Conservation (phyloP, 225 moss, liverwort and hornwort species). For the Marchantia polymorpha region DNA sequence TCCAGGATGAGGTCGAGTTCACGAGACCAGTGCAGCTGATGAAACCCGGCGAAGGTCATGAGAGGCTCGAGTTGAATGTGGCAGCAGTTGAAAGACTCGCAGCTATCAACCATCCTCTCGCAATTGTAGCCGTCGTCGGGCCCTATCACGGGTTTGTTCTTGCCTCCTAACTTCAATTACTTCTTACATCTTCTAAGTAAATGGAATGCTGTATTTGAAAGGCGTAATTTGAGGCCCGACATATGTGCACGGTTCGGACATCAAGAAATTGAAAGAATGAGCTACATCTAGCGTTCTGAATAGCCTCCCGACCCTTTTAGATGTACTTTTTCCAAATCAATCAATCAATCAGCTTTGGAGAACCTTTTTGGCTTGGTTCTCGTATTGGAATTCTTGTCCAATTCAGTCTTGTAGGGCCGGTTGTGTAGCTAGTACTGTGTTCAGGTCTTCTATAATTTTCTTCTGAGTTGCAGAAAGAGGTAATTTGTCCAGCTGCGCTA, state of each 20-base stretch:
- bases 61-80: conserved; percentile 79
- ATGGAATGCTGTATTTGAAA: background rate
- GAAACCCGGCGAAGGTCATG: conserved; percentile 78
- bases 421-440: too few species aligned
- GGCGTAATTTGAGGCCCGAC: background rate
- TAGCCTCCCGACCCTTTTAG: too few species aligned
- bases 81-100: conserved; percentile 74
- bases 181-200: background rate
- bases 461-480: too few species aligned
- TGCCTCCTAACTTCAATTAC: background rate
- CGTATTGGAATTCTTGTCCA: too few species aligned
- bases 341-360: too few species aligned
- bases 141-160: conserved; percentile 78
- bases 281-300: background rate
- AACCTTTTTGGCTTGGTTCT: too few species aligned
- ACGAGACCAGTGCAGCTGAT: conserved; percentile 54
- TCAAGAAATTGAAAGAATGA: background rate
- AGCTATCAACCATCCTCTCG: conserved; percentile 62
- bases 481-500: too few species aligned
- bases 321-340: too few species aligned
- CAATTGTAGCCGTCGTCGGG: conserved; percentile 79
- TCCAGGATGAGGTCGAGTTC: conserved; percentile 19
- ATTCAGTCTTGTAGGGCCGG: too few species aligned
- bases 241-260: background rate
- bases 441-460: too few species aligned